Conservation (phyloP, 83 land plant species). For the Isoetes engelmannii region DNA sequence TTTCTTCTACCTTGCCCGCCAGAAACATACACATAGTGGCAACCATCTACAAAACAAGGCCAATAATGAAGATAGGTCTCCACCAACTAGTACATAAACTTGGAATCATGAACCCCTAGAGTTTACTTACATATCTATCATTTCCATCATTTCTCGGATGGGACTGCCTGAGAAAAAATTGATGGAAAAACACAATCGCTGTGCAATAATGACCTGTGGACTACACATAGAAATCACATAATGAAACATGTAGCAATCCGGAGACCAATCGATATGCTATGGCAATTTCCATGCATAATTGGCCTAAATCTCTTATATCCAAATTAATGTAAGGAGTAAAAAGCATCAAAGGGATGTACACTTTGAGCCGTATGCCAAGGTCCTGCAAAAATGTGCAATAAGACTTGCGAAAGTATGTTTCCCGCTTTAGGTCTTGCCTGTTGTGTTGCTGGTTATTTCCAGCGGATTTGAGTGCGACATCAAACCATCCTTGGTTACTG, state of each 20-base stretch:
- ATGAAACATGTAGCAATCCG: neutral
- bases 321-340: no score
- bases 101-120: neutral
- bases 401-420: conserved; percentile 30
- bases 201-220: conserved; percentile 59
- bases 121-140: conserved; percentile 34
- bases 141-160: conserved; percentile 62
- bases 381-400: conserved; percentile 47
- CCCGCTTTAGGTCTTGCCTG: conserved; percentile 26
- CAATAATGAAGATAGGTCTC: neutral
- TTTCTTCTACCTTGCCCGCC: conserved; percentile 66
- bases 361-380: conserved; percentile 42
- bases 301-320: neutral
- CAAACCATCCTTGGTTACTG: no score
- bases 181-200: conserved; percentile 54
- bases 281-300: no score
- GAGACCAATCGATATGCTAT: neutral
- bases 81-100: neutral
- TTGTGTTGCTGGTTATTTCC: no score
- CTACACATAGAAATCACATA: neutral
- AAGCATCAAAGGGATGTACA: conserved; percentile 43
- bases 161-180: conserved; percentile 52
- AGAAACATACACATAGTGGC: conserved; percentile 63
- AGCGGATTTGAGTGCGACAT: no score
- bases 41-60: conserved; percentile 36